Conservation (phyloP, 495 filamentous ascomycete species). For the Xylaria cubensis region DNA sequence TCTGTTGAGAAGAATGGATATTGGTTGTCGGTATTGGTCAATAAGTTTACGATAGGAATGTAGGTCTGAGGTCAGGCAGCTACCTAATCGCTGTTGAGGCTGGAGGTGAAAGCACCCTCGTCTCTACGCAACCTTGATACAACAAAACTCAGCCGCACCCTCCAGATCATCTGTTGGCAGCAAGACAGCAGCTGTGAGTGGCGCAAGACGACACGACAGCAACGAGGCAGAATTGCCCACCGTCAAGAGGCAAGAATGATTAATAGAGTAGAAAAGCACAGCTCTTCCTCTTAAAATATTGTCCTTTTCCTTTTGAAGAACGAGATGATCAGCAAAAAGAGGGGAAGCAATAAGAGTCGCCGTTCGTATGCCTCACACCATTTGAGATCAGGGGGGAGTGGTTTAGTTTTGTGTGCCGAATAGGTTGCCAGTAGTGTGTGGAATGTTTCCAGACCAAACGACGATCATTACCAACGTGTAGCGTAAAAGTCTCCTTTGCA, state of each 20-base stretch:
- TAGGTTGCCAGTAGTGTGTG: constrained; percentile 24
- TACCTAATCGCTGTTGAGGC: constrained; percentile 13
- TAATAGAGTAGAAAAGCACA: constrained; percentile 15
- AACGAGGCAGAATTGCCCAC: constrained; percentile 18
- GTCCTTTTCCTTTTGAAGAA: constrained; percentile 5
- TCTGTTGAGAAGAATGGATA: constrained; percentile 3
- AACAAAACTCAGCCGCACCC: constrained; percentile 7
- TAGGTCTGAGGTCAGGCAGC: constrained; percentile 12
- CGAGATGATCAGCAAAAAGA: constrained; percentile 10
- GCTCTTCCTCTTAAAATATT: neutral
- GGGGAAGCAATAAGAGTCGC: constrained; percentile 20
- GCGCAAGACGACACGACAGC: constrained; percentile 11
- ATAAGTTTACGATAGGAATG: constrained; percentile 9
- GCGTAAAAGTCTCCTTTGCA: constrained; percentile 10
- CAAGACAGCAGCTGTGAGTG: constrained; percentile 3
- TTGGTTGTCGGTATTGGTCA: neutral
- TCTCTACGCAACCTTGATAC: constrained; percentile 1
- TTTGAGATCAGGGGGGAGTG: constrained; percentile 24
- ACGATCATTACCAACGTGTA: constrained; percentile 28
- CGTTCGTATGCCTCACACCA: constrained; percentile 15
- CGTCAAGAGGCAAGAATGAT: neutral
- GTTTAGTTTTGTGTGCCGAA: constrained; percentile 29
- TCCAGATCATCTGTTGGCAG: constrained; percentile 6
- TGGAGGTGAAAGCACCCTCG: constrained; percentile 14
- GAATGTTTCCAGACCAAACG: constrained; percentile 32